A percentile compares a stretch with the other conserved stretches of the same genome.
Evolutionary conservation across 2,329 filamentous ascomycete genomes (phyloP).

Genomic region (Ophiostoma pallidulum): DNA sequence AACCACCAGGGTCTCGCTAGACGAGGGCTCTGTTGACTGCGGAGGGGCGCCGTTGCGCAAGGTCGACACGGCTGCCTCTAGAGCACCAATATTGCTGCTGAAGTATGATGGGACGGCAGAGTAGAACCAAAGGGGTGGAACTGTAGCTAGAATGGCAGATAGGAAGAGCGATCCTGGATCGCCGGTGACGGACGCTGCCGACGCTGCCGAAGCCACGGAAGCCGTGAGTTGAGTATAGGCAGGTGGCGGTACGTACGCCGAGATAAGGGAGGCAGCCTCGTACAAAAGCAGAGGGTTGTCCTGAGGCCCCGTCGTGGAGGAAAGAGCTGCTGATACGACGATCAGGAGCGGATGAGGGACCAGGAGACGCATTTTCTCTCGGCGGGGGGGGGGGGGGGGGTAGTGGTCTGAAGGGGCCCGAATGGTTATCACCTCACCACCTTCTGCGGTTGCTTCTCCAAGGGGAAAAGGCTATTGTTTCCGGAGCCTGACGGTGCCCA

Average conservation of each 20-base stretch:
- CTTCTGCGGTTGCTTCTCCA: too few species aligned
- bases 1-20: constrained; percentile 15
- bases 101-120: constrained; percentile 12
- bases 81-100: constrained; percentile 9
- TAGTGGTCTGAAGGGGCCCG: too few species aligned
- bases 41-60: constrained; percentile 15
- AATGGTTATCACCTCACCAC: too few species aligned
- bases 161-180: constrained; percentile 21
- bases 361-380: background rate
- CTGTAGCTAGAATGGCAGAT: constrained; percentile 20
- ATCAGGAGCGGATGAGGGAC: too few species aligned
- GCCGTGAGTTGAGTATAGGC: constrained; percentile 19
- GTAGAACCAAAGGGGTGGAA: constrained; percentile 17
- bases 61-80: constrained; percentile 17
- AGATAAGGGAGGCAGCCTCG: constrained; percentile 21
- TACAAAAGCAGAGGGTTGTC: constrained; percentile 17
- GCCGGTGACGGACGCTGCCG: constrained; percentile 19
- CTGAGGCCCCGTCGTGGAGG: background rate
- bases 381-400: too few species aligned
- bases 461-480: too few species aligned
- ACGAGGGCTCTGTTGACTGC: constrained; percentile 8
- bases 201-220: constrained; percentile 16
- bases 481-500: too few species aligned
- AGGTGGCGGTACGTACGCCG: constrained; percentile 23
- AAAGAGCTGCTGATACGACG: too few species aligned